Percentiles rank a stretch among this genome's conserved stretches.
phyloP scores from a whole-genome alignment of 192 early-diverging fungal species.

The Gamsiella multidivaricata region DNA sequence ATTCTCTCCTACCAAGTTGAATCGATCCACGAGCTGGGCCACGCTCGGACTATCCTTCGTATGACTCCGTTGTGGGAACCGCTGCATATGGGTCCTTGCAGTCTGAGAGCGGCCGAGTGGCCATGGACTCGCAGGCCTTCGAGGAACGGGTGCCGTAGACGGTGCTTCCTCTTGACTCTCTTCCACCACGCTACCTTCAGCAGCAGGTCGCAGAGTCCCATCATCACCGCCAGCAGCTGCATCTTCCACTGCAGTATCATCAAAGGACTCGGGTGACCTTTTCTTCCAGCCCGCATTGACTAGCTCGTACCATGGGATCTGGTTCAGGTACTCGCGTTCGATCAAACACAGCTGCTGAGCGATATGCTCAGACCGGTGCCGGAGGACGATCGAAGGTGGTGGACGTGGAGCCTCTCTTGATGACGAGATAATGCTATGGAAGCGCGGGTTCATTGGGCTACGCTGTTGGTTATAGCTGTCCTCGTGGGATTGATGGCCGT shows the following conservation, averaged over 20 bases:
- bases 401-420: conserved; percentile 8
- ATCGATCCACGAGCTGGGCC: conserved; percentile 40
- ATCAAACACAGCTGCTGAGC: conserved; percentile 69
- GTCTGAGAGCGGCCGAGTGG: conserved; percentile 16
- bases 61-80: not conserved
- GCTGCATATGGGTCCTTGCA: not conserved
- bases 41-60: conserved; percentile 31
- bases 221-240: not conserved
- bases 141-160: not conserved
- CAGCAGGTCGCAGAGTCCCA: no score
- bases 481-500: conserved; percentile 11
- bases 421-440: conserved; percentile 30
- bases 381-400: conserved; percentile 51
- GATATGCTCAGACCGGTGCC: conserved; percentile 59
- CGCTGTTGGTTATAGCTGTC: conserved; percentile 34
- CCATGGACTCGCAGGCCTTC: not conserved
- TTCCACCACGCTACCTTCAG: not conserved
- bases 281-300: conserved; percentile 67
- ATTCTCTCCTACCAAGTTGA: conserved; percentile 48
- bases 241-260: not conserved
- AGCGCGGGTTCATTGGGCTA: conserved; percentile 36
- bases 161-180: not conserved
- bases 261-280: conserved; percentile 28
- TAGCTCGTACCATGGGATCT: conserved; percentile 65
- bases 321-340: conserved; percentile 60